Base-by-base conservation (phyloP, 805 yeast genomes). In the Candida odintsovae region DNA sequence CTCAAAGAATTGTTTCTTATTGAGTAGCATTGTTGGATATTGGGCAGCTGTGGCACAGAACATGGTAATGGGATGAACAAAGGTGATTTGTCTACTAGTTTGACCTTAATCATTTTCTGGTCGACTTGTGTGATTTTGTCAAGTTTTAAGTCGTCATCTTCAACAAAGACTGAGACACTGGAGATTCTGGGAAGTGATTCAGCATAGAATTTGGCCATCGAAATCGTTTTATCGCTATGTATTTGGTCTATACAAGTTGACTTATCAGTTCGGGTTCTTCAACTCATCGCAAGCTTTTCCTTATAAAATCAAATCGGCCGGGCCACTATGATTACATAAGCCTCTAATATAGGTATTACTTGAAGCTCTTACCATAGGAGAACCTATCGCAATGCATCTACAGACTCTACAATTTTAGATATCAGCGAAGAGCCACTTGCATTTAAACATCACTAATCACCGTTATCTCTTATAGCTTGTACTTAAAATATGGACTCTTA, bases 51-150 rank as follows among this genome's bases (percentile, higher is more conserved):
- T 6, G 49, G 47, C 8, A 48, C 44, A 12, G 31, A 3, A 4
- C 16, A 16, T 5, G 51, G 49, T 19, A 50, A 23, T 19, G 51
- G 51, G n/a, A 50, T 37, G 21, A 35, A 40, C 10, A 43, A 20
- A 6, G 25, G 19, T n/a, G 44, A 23, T 16, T 19, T 3, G 21
- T 42, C 25, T 11, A 18, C 3, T 6, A 26, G 6, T 11, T 25
- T 13, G 5, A 44, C 12, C 16, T 49, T 40, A 4, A 49, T 19
- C 29, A 43, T 11, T 28, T 29, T n/a, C 7, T 33, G 21, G 15
- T 50, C 53, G 12, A 40, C 16, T 20, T 39, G 47, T 10, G 26
- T 28, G 6, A 45, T 33, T 7, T 22, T 22, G 19, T 36, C 18
- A 6, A 45, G 41, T 2, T 41, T 16, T 4, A 48, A 13, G n/a